Evolutionary conservation across 495 filamentous ascomycete genomes (phyloP), one percentile per base, ranked within the genome.

Genomic region (Trichoderma asperelloides): DNA sequence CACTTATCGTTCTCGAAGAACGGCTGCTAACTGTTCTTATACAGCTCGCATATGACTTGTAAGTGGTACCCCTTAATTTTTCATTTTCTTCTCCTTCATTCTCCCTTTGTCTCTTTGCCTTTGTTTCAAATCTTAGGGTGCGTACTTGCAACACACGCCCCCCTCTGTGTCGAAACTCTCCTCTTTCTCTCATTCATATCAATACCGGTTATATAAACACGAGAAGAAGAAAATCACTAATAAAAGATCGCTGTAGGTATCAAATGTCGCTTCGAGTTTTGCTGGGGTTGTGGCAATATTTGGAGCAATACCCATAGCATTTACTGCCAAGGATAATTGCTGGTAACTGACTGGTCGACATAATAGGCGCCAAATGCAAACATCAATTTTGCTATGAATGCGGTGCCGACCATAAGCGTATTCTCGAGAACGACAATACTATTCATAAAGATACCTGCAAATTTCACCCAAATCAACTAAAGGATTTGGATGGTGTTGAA

Each of bases 21-120:
- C 28, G 37, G 47, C 51, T 69, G 40, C 68, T 18, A 7, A 63
- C 16, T n/a, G 6, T 13, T 23, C n/a, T 57, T 7, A 37, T 30
- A 47, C 47, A 73, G 72, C 43, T 43, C 70, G 4, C 76, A 75
- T 60, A 77, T 77, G 63, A 74, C 60, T 11, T 78, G 76, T 73
- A 70, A 73, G 69, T 47, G n/a, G 40, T 16, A 23, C 33, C 33
- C 40, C n/a, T 49, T 47, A n/a, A 6, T 63, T 55, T 51, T 51
- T 68, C 15, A 41, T 63, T 40, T 40, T 41, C 33, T n/a, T 62
- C 23, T 23, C 40, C n/a, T 18, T 49, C n/a, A 30, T n/a, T n/a
- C 33, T 8, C 5, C 33, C 9, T 37, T 37, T 37, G 0, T 37
- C 1, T 37, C 30, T 15, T 37, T 37, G 4, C 33, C 23, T 18